Evolutionary conservation across 495 filamentous ascomycete species (phyloP), one percentile per base, ranked within the genome.

Genomic region (Opeltia flavorubescens): DNA sequence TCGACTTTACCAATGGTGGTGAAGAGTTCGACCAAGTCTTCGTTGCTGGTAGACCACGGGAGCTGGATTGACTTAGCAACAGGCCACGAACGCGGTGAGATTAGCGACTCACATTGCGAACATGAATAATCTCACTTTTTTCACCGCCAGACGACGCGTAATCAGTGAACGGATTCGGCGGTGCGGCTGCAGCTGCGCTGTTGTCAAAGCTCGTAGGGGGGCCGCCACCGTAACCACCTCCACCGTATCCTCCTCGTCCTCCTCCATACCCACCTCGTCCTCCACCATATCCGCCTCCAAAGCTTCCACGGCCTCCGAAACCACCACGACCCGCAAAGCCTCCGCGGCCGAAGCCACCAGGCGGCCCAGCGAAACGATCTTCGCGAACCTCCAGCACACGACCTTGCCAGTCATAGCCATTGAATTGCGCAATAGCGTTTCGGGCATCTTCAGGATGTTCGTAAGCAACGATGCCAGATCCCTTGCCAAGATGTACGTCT

Each of bases 371-470:
- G 61, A 89, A 98, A 30, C 93, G 81, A 63, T 98, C 91, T 61
- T 96, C 93, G 51, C 93, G 87, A 43, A 98, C 91, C 61, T 96
- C 93, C 29, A 98, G 72, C 46, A 79, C 63, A 50, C 91, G 84
- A 17, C 91, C 91, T 63, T 98, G 89, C 91, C 91, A 98, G 42
- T 98, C 91, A 62, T 94, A 95, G 48, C 89, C 89, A 60, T 98
- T 96, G 70, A 95, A 96, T 60, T 95, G 89, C 45, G 82, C 74
- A 56, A 98, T 98, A 29, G 91, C 91, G 54, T 87, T 94, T 48
- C 87, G 86, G 20, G 93, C 89, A 65, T 98, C 91, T 26, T 95
- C 88, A 2, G 88, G 77, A 33, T 77, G 84, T 62, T 98, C 93
- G 59, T 95, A 98, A 44, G 88, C 88, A 53, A 98, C 91, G 35